Percentiles rank a stretch among this genome's conserved stretches.
Conservation (phyloP, 2,329 filamentous ascomycete genomes). For the Cercospora janseana region DNA sequence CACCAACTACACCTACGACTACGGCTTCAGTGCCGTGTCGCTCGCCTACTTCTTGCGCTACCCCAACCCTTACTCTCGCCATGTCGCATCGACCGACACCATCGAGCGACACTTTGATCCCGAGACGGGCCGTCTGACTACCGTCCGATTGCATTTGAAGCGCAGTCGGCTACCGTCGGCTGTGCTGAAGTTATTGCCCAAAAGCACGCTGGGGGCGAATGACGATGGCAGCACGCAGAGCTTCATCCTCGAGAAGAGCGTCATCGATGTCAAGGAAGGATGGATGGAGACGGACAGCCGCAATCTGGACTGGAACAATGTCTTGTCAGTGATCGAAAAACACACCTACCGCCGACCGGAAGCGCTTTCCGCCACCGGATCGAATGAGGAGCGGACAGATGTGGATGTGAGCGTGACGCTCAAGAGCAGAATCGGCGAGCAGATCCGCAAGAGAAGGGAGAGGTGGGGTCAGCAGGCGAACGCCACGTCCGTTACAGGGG, state of each 20-base stretch:
- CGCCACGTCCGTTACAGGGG: conserved; percentile 41
- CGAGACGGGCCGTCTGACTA: conserved; percentile 70
- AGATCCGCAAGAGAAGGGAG: conserved; percentile 56
- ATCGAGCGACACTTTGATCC: conserved; percentile 72
- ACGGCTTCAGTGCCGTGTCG: conserved; percentile 80
- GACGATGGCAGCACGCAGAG: conserved; percentile 63
- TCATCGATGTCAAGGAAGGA: conserved; percentile 74
- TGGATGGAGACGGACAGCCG: conserved; percentile 80
- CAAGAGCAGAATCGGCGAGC: conserved; percentile 68
- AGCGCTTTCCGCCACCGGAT: conserved; percentile 18
- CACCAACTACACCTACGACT: conserved; percentile 68
- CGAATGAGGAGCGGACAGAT: conserved; percentile 53
- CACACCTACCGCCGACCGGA: conserved; percentile 63
- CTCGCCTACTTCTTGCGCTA: conserved; percentile 89
- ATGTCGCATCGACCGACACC: conserved; percentile 81
- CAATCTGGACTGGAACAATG: conserved; percentile 79
- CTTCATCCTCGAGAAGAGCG: conserved; percentile 76
- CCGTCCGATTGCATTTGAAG: conserved; percentile 77
- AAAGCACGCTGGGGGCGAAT: conserved; percentile 61
- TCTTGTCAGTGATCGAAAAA: conserved; percentile 73
- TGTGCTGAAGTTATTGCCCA: conserved; percentile 71
- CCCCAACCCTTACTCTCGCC: conserved; percentile 78
- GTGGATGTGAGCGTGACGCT: conserved; percentile 74
- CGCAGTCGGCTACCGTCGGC: conserved; percentile 73
- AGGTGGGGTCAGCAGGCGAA: conserved; percentile 41